A percentile compares a stretch with the other conserved stretches of the same genome.
Evolutionary conservation across 2,329 filamentous ascomycete genomes (phyloP).

Genomic region (Aspergillus uvarum): DNA sequence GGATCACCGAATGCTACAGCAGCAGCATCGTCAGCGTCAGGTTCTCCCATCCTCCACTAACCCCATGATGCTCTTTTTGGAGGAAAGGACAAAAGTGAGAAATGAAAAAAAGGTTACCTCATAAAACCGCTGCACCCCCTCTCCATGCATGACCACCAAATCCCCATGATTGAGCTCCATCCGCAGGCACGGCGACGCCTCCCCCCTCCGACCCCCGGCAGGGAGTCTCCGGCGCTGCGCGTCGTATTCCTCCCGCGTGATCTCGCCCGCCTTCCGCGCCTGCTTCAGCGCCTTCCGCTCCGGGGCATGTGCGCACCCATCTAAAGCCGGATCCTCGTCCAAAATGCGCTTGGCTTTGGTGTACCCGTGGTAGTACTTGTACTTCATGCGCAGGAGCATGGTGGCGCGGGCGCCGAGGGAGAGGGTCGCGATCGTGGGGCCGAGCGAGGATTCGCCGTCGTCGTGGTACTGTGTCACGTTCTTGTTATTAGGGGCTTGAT

Average conservation of each 20-base stretch:
- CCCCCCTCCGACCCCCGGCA: constrained; percentile 27
- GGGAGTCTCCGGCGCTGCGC: constrained; percentile 23
- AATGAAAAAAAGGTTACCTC: constrained; percentile 39
- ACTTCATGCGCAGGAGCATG: constrained; percentile 58
- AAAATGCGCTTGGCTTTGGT: constrained; percentile 20
- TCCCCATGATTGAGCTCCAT: constrained; percentile 57
- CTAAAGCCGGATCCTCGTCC: constrained; percentile 32
- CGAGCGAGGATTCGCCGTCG: constrained; percentile 57
- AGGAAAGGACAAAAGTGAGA: background rate
- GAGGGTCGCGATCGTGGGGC: constrained; percentile 56
- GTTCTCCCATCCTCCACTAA: background rate
- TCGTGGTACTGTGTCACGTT: constrained; percentile 52
- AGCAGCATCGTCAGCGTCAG: background rate
- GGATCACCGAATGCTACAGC: constrained; percentile 32
- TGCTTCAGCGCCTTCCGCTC: constrained; percentile 27
- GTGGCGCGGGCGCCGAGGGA: constrained; percentile 53
- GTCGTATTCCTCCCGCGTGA: constrained; percentile 25
- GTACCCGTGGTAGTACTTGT: constrained; percentile 44
- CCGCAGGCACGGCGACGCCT: constrained; percentile 36
- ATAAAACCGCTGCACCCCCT: constrained; percentile 54
- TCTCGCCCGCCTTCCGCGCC: constrained; percentile 17
- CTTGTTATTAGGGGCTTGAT: too few relatives aligned
- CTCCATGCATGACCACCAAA: constrained; percentile 59
- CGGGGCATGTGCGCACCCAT: constrained; percentile 29
- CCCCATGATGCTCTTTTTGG: too few relatives aligned